Evolutionary conservation across 2,329 filamentous ascomycete species (phyloP), one percentile per base, ranked within the genome.

Genomic region (Elsinoe fawcettii): DNA sequence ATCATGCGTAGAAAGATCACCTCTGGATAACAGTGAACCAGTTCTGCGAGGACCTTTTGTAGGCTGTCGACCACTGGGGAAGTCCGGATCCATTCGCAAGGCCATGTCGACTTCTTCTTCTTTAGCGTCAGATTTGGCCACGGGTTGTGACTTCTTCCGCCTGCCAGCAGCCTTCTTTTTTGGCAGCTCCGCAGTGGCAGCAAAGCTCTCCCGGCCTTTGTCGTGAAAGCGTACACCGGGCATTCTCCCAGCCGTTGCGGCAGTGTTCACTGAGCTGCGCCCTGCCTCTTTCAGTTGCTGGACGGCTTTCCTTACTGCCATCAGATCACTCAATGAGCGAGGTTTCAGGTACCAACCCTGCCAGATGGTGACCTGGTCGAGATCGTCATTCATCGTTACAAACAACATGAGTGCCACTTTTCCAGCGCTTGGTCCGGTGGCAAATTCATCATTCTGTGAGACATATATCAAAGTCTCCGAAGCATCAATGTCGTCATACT

Each of bases 21-120:
- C 87, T 65, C 92, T 81, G 14, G 91, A 91, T 55, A 96, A 77
- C 73, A 96, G 81, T 14, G 92, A 97, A 74, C 93, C 99, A 23
- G 97, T 87, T 53, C 93, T 83, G 43, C 93, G 83, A n/a, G 81
- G 83, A 43, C 82, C 79, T 61, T 79, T 71, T 23, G 63, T 46
- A 16, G 79, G 77, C 47, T 79, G 77, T 25, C 79, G 76, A 30
- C 79, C 74, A 57, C 69, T 66, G 39, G 73, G 70, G 53, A 70
- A 77, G 53, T 77, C 75, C 16, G 75, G 76, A 59, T 78, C 76
- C 56, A 78, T 70, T 53, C 76, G 75, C 5, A 74, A 77, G 9
- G 73, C 74, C 64, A 78, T 75, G 6, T 67, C 73, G 56, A 74
- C 73, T 60, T 78, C 76, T 16, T 75, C 74, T 20, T 67, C 74